Conservation (phyloP, 129 eudicot species). For the Daucus carota region DH1_v3.0 NC_030382.2:48953501-48954000, state of each 20-base stretch:
- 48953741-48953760: slow-evolving; percentile 8
- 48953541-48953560: background rate
- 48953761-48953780: slow-evolving; percentile 3
- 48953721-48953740: background rate
- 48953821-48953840: background rate
- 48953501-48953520: background rate
- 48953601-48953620: background rate
- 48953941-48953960: slow-evolving; percentile 6
- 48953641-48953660: background rate
- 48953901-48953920: slow-evolving; percentile 3
- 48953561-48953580: background rate
- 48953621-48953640: background rate
- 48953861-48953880: slow-evolving; percentile 11
- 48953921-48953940: background rate
- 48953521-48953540: background rate
- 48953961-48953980: slow-evolving; percentile 11
- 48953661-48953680: background rate
- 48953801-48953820: background rate
- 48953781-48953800: background rate
- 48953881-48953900: slow-evolving; percentile 3
- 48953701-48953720: background rate
- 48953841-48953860: background rate
- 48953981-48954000: slow-evolving; percentile 13
- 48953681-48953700: background rate
- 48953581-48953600: background rate